These are phyloP conservation scores for Suillus paluster DNA, from an alignment of 768 basidiomycete genomes.

Conservation along the genomic window DNA sequence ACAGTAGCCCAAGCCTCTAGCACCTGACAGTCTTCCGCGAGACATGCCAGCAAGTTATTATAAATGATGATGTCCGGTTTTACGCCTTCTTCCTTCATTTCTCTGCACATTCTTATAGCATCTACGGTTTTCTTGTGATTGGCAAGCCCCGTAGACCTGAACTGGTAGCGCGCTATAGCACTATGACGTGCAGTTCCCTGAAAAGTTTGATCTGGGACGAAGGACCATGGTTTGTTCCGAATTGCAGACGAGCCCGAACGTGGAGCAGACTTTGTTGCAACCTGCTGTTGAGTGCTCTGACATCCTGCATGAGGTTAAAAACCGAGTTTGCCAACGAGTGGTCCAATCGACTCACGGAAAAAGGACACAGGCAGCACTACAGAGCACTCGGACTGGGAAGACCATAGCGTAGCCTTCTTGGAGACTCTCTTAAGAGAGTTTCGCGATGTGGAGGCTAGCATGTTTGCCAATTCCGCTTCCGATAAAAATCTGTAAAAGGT, in stretches of 20 bases:
- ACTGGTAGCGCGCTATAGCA: conserved; percentile 35
- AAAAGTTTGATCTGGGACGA: conserved; percentile 27
- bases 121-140: conserved; percentile 27
- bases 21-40: conserved; percentile 46
- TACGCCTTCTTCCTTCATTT: conserved; percentile 63
- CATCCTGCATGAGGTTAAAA: conserved; percentile 8
- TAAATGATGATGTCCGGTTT: conserved; percentile 62
- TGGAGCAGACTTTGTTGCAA: background rate
- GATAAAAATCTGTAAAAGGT: conserved; percentile 10
- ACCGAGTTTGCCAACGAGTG: background rate
- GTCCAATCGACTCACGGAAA: conserved; percentile 3
- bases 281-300: conserved; percentile 8
- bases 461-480: conserved; percentile 11
- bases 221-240: conserved; percentile 32
- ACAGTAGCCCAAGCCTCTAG: conserved; percentile 66
- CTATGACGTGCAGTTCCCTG: conserved; percentile 27
- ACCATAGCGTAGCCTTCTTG: background rate
- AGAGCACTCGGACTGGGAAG: background rate
- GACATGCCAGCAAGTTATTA: conserved; percentile 55
- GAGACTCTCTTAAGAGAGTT: conserved; percentile 20
- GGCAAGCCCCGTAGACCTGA: conserved; percentile 27
- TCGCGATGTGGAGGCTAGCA: conserved; percentile 29
- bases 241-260: conserved; percentile 2
- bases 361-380: background rate
- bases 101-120: conserved; percentile 37